Evolutionary conservation across 345 rosid species (phyloP).

Genomic region (Pistacia integerrima): DNA sequence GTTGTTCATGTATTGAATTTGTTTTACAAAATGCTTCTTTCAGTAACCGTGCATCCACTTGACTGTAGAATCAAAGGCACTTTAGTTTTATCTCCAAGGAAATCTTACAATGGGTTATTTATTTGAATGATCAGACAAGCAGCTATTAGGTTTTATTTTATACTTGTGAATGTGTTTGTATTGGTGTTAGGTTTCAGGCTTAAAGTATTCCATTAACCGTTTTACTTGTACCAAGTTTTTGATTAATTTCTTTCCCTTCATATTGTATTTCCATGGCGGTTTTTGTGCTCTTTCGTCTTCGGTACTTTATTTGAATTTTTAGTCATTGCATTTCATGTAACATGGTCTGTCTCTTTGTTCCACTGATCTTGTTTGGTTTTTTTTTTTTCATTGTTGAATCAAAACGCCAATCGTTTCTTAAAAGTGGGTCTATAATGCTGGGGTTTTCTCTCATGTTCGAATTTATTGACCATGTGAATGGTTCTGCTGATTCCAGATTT

Average conservation of each 20-base stretch:
- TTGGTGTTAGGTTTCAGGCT: not conserved
- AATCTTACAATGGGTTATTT: not conserved
- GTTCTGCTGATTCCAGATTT: not conserved
- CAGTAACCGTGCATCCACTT: not conserved
- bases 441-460: not conserved
- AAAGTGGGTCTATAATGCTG: not conserved
- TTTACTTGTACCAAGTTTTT: not conserved
- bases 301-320: not conserved
- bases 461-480: constrained; percentile 1
- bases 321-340: not conserved
- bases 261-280: not conserved
- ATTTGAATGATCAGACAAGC: not conserved
- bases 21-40: not conserved
- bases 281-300: not conserved
- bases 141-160: not conserved
- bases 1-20: not conserved
- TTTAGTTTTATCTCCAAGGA: not conserved
- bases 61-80: not conserved
- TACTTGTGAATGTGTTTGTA: not conserved
- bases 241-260: not conserved
- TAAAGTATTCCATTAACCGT: not conserved
- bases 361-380: not conserved
- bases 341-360: constrained; percentile 1
- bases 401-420: not conserved
- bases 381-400: not conserved